Base-by-base conservation (phyloP, 1,139 yeast genomes). In the Taphrina pruni region DNA sequence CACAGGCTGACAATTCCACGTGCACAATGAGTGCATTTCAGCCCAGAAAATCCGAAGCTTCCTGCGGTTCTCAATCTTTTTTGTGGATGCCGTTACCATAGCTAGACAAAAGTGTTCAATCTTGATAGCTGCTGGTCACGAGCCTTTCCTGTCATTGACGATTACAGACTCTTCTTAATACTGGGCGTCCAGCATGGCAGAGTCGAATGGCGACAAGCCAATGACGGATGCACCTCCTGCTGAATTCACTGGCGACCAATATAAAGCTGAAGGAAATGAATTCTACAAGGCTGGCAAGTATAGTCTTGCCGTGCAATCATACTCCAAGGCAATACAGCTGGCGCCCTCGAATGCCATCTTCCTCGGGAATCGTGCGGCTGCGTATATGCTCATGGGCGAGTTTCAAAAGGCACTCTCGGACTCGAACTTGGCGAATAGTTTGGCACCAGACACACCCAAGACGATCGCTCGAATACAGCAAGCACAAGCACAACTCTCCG, bases 321-420 rank as follows among this genome's bases (percentile, higher is more conserved):
- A 81, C 74, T 69, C 81, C 6, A 74, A 75, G 72, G 83, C 83
- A 38, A 73, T 81, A 20, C 75, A 75, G 20, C 73, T 76, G 21
- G 82, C 77, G 69, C 81, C 82, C 11, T 71, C 73, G 50, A 79
- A 78, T 71, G 77, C 82, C 8, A 75, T 78, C 17, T 81, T 89
- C 43, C 88, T 85, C 75, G 88, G 96, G n/a, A 93, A 93, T 77
- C 80, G 95, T 70, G 88, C 96, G 2, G 88, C 89, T 82, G 86
- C 96, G n/a, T 82, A 85, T 72, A 79, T 90, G 74, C 89, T 89
- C 73, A 78, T 86, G 6, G 77, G 81, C 6, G 84, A 85, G 68
- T 88, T 84, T 81, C 77, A 79, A 7, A 79, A 84, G 54, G 96
- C 95, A 1, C 77, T 87, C 9, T 76, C 79, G 41, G 92, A 88